Conservation (phyloP, 2,329 filamentous ascomycete species). For the Monilinia laxa region DNA sequence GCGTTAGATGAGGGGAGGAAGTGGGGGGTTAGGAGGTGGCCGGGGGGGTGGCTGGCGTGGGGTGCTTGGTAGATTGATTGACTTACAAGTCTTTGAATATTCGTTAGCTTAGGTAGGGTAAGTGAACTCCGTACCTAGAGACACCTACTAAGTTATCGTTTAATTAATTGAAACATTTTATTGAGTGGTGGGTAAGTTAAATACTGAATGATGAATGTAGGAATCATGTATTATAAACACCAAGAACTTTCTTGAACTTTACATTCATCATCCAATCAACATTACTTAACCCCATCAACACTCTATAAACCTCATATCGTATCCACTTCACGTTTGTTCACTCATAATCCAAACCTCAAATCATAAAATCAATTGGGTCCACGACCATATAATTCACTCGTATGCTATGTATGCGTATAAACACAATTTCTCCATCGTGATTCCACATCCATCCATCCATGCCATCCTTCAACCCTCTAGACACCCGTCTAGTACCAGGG, state of each 20-base stretch:
- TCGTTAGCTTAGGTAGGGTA: no score
- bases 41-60: constrained; percentile 54
- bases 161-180: no score
- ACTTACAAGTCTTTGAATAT: no score
- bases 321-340: not conserved
- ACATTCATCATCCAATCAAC: no score
- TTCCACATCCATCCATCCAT: constrained; percentile 4
- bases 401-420: constrained; percentile 18
- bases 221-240: no score
- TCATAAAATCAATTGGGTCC: not conserved
- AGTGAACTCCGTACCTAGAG: no score
- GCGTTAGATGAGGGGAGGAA: constrained; percentile 66
- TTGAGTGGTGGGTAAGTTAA: no score
- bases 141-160: no score
- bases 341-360: not conserved
- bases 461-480: constrained; percentile 15
- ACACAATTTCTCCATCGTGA: constrained; percentile 13
- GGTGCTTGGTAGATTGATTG: constrained; percentile 57
- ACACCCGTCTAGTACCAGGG: constrained; percentile 20
- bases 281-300: not conserved
- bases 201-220: no score
- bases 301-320: no score
- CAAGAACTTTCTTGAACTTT: no score
- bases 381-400: constrained; percentile 13
- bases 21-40: constrained; percentile 58